Evolutionary conservation across 139 green algal genomes (phyloP), one percentile per base, ranked within the genome.

Genomic region (Auxenochlorella pyrenoidosa): DNA sequence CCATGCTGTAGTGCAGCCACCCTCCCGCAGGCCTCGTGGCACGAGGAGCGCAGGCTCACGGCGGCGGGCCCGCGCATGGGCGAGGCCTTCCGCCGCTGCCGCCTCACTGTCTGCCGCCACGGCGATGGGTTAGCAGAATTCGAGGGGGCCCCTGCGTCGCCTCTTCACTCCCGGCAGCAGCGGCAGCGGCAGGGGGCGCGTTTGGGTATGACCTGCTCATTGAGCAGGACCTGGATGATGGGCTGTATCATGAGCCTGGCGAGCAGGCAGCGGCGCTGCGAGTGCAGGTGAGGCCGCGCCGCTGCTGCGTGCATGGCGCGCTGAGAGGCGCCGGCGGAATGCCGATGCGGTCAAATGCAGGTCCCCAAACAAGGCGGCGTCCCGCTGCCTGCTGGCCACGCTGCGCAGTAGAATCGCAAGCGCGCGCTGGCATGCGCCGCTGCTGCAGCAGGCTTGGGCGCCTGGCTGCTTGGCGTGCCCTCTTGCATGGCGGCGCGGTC

Each of bases 191-290:
- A 2, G 8, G 2, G 2, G 3, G n/a, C 15, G 38, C 54, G 18
- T 84, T 68, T 18, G 40, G 59, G 24, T 85, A 85, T 36, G 60
- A 85, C 59, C 38, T 85, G 58, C 26, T 85, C 36, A 28, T 85
- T 12, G 36, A 85, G 79, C 79, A 85, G 60, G 59, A 85, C 59
- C 12, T 85, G 79, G 34, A 75, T 21, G 79, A 85, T 60, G 79
- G 79, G 0, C 3, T 43, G 28, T 58, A 85, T 28, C 79, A 85
- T 40, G 79, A 75, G 60, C 59, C 38, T 13, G 79, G 28, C 36
- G 79, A 85, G 59, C 22, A 30, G 0, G 79, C 28, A 0, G 79
- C 58, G 10, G 59, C 76, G 19, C 44, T 82, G 28, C 47, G 76
- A 2, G 44, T 82, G 44, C 76, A 82, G 76, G 76, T 82, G 44